Evolutionary conservation across 805 yeast species (phyloP), one percentile per base, ranked within the genome.

Genomic region (Saccharomycopsis fibuligera): DNA sequence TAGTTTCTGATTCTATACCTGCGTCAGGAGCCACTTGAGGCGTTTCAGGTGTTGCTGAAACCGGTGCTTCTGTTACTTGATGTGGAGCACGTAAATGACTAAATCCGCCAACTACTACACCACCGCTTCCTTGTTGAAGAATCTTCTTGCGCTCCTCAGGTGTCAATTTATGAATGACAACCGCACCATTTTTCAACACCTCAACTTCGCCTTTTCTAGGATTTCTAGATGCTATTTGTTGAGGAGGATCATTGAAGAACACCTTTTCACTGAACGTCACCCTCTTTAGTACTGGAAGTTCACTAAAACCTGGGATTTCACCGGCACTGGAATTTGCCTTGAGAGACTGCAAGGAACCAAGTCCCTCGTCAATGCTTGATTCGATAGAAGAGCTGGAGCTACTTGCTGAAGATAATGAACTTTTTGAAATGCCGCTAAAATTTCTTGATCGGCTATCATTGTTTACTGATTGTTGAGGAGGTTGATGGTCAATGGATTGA

Each of bases 131-230:
- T 63, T 62, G 63, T 43, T 58, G 65, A 66, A 56, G 63, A 47
- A 65, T 65, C 60, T 63, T 74, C 65, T 56, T 72, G 53, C 68
- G 73, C 48, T 79, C 83, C 33, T 76, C 79, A 30, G 76, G 74
- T 1, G 79, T 66, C 31, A 79, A 62, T 27, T 81, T 78, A 52
- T 76, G 75, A 17, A 80, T 68, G 5, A 73, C 69, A 14, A 79
- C 69, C 0, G 70, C 63, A 0, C 86, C 86, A 56, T 71, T 73
- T n/a, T 74, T 65, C 44, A 73, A 58, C 1, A 79, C 68, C 56
- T 79, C 85, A 12, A 83, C 95, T 62, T 88, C 91, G 36, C 97
- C 97, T 60, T 76, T 75, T 55, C 88, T 68, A 14, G 96, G 96
- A 51, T 69, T 72, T 57, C 89, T 68, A 2, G 90, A 80, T 8